These are phyloP conservation scores for Metschnikowia dekortorum DNA, from an alignment of 805 yeast genomes.

Conservation along the genomic window DNA sequence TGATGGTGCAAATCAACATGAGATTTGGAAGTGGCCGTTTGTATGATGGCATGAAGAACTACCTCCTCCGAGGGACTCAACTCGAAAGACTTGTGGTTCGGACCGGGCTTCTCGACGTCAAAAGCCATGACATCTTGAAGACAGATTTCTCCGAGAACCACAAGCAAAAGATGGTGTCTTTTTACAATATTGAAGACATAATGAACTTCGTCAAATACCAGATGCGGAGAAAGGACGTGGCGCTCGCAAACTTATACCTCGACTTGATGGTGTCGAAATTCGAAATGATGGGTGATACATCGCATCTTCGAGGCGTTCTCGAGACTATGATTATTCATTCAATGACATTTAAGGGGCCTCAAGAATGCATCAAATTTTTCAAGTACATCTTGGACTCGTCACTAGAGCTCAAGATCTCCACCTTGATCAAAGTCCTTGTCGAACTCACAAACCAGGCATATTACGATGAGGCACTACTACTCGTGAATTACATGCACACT, in stretches of 20 bases:
- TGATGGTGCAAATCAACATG: conserved; percentile 29
- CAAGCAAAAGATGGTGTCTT: conserved; percentile 27
- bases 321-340: conserved; percentile 27
- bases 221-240: conserved; percentile 24
- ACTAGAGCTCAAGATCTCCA: conserved; percentile 21
- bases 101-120: conserved; percentile 33
- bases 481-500: conserved; percentile 30
- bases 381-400: conserved; percentile 28
- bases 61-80: conserved; percentile 26
- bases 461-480: conserved; percentile 30
- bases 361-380: conserved; percentile 28
- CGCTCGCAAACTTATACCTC: conserved; percentile 31
- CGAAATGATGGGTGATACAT: conserved; percentile 17
- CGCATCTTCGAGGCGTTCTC: conserved; percentile 22
- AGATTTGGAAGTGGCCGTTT: conserved; percentile 19
- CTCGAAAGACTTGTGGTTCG: conserved; percentile 30
- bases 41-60: conserved; percentile 18
- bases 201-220: conserved; percentile 20
- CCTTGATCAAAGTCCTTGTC: conserved; percentile 26
- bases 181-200: conserved; percentile 27
- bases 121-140: conserved; percentile 33
- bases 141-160: conserved; percentile 16
- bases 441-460: conserved; percentile 26
- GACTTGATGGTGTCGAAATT: conserved; percentile 35
- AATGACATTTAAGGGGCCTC: conserved; percentile 36